phyloP scores from a whole-genome alignment of 176 grass and related monocot species.

The Areca catechu region DNA sequence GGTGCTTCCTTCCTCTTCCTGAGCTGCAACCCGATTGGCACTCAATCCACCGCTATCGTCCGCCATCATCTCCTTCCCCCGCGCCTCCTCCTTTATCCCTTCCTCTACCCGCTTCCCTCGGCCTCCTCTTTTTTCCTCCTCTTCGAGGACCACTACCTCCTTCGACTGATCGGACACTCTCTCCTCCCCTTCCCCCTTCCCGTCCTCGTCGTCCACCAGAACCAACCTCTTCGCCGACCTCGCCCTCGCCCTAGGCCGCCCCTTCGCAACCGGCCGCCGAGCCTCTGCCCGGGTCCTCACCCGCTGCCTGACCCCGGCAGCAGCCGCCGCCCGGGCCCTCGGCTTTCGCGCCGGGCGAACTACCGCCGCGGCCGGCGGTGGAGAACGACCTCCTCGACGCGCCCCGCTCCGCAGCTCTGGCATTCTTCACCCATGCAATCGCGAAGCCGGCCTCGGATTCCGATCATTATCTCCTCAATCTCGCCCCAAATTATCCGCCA shows the following conservation, averaged over 20 bases:
- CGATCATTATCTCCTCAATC: slow-evolving; percentile 17
- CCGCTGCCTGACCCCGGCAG: background rate
- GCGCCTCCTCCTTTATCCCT: background rate
- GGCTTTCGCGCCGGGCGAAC: slow-evolving; percentile 14
- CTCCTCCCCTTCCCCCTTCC: background rate
- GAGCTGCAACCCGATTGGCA: slow-evolving; percentile 11
- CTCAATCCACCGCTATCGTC: slow-evolving; percentile 16
- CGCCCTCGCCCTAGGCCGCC: too few species aligned
- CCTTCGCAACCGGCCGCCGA: too few species aligned
- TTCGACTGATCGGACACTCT: background rate
- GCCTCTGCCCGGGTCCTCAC: too few species aligned
- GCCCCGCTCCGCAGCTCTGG: slow-evolving; percentile 17
- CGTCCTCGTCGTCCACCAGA: too few species aligned
- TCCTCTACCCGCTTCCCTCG: slow-evolving; percentile 3
- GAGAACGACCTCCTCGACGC: slow-evolving; percentile 11
- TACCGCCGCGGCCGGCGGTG: slow-evolving; percentile 2
- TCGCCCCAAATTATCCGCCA: background rate
- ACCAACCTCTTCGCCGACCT: too few species aligned
- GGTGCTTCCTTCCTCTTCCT: slow-evolving; percentile 21
- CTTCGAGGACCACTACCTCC: background rate
- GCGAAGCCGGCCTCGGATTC: background rate
- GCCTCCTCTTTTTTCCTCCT: background rate
- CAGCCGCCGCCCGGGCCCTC: slow-evolving; percentile 22
- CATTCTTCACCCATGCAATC: slow-evolving; percentile 25
- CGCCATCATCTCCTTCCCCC: slow-evolving; percentile 7